Base-by-base conservation (phyloP, 345 rosid genomes). In the Camelina laxa region DNA sequence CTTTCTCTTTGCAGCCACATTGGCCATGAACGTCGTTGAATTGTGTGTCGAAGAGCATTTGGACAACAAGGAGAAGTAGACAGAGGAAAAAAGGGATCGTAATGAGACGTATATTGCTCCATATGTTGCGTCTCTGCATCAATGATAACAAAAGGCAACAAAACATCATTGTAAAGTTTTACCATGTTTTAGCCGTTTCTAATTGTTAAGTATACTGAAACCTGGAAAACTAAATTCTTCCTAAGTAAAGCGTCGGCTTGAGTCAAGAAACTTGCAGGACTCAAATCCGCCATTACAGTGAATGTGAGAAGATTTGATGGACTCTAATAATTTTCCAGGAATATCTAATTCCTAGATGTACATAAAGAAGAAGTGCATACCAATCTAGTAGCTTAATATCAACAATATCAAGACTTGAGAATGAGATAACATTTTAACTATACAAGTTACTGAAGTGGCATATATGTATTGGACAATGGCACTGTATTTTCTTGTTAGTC, bases 211-310 rank as follows among this genome's bases (percentile, higher is more conserved):
- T 67, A 11, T 21, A 16, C 4, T 6, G 2, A 64, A 21, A 95
- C 99, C 96, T 95, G 99, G 65, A 75, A 90, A 38, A 86, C 92
- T 80, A 90, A 76, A 81, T 90, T 95, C 89, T 95, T 95, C 30
- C 94, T 74, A 56, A 92, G 86, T 76, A 95, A 79, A 75, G 97
- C 97, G 65, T 88, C 81, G 68, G 91, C 89, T 80, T 88, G 99
- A 67, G 91, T 82, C 77, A 86, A 72, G 87, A 85, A 88, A 82
- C 86, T 82, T 50, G 88, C 72, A 59, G 84, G 87, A 63, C 74
- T 83, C 38, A 74, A 66, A 55, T 82, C 85, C 65, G 67, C 82
- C 95, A 87, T 89, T 2, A 27, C 47, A 57, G 56, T 49, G 60
- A 57, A 47, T 56, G 21, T 64, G 31, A 47, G 30, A 76, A 56